Conservation (phyloP, 2,329 filamentous ascomycete genomes). For the Aphanoascus verrucosus region DNA sequence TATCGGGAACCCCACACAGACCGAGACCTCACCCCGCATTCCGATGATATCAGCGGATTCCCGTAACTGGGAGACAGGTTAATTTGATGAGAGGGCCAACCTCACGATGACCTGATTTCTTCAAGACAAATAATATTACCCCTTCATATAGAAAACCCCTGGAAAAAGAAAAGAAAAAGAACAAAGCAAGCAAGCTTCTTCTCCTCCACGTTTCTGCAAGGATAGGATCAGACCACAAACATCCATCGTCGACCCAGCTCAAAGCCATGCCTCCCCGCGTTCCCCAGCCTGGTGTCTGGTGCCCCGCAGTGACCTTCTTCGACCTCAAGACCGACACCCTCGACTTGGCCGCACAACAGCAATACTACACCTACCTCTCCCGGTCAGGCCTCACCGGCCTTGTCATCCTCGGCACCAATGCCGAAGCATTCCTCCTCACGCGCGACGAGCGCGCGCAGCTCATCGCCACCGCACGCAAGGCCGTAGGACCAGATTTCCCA, state of each 20-base stretch:
- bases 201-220: neutral
- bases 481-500: constrained; percentile 45
- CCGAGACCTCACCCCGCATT: neutral
- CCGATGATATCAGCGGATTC: constrained; percentile 2
- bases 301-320: constrained; percentile 47
- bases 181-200: neutral
- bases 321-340: constrained; percentile 41
- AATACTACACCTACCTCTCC: constrained; percentile 45
- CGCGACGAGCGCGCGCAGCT: constrained; percentile 49
- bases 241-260: neutral
- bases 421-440: constrained; percentile 48
- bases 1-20: neutral
- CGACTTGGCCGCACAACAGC: constrained; percentile 39
- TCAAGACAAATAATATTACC: neutral
- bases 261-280: constrained; percentile 18
- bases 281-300: constrained; percentile 38
- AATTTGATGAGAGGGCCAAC: neutral
- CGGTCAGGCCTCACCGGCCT: constrained; percentile 42
- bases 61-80: neutral
- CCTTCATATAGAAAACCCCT: neutral
- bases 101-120: neutral
- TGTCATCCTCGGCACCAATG: constrained; percentile 47
- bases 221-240: neutral
- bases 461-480: constrained; percentile 45
- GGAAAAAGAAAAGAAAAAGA: no score